Percentiles rank a stretch among this genome's conserved stretches.
These are phyloP conservation scores for Phytophthora tubulina DNA, from an alignment of 352 stramenopile species.

Conservation along the genomic window DNA sequence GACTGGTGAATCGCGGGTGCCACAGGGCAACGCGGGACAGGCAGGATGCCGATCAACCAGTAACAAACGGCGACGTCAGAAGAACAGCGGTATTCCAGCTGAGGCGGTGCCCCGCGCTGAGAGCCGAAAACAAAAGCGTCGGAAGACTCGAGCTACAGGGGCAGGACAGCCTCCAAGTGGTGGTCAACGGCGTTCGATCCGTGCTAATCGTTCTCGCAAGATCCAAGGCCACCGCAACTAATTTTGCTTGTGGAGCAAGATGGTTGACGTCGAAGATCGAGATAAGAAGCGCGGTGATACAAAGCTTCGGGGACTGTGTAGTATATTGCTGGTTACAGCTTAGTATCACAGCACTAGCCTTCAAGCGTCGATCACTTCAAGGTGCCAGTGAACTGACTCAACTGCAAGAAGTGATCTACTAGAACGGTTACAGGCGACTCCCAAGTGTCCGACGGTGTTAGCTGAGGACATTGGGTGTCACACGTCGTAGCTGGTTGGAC, in stretches of 20 bases:
- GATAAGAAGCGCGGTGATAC: neutral
- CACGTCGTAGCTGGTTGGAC: too few species aligned
- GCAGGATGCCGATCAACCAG: too few species aligned
- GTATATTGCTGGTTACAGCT: too few species aligned
- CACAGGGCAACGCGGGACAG: neutral
- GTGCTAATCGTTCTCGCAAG: neutral
- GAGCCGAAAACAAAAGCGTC: neutral
- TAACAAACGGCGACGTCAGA: neutral
- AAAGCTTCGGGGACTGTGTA: neutral
- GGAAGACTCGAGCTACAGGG: neutral
- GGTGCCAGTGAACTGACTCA: too few species aligned
- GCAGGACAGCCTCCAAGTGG: neutral
- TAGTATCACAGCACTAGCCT: too few species aligned
- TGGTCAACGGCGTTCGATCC: neutral
- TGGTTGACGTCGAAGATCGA: neutral
- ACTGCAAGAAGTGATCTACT: too few species aligned
- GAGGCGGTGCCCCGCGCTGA: too few species aligned
- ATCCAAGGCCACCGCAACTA: neutral
- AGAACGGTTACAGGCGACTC: too few species aligned
- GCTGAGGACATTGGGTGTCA: too few species aligned
- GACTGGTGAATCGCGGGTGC: neutral
- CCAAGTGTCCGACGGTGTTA: too few species aligned
- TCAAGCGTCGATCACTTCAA: too few species aligned
- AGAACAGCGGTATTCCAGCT: too few species aligned
- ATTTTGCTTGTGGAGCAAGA: neutral